Evolutionary conservation across 75 land plant genomes (phyloP).

Genomic region (Pinus tabuliformis): DNA sequence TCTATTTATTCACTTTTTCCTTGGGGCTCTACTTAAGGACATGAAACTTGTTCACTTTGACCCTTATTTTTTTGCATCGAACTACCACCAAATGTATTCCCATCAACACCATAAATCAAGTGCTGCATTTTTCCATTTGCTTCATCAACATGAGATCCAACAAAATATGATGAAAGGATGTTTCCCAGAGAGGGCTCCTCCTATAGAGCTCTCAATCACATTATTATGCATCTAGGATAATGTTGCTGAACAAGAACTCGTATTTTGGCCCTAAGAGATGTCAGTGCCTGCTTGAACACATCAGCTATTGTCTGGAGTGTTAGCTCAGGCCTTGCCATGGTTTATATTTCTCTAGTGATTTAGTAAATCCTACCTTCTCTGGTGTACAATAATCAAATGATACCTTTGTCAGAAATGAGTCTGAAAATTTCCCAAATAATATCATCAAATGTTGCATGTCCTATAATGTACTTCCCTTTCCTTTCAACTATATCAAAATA

Average conservation of each 20-base stretch:
- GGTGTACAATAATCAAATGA: neutral
- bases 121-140: too few species aligned
- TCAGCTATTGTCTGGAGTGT: neutral
- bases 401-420: neutral
- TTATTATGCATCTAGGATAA: slow-evolving; percentile 15
- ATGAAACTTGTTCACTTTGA: too few species aligned
- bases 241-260: slow-evolving; percentile 9
- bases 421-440: neutral
- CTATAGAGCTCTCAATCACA: slow-evolving; percentile 19
- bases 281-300: slow-evolving; percentile 19
- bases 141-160: too few species aligned
- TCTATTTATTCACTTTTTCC: too few species aligned
- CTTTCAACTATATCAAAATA: too few species aligned
- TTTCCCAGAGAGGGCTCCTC: neutral
- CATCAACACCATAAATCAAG: too few species aligned
- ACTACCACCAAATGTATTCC: too few species aligned
- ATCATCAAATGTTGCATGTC: neutral
- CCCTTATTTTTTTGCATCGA: too few species aligned
- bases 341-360: neutral
- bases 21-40: too few species aligned
- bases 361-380: neutral
- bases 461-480: too few species aligned
- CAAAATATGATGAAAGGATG: too few species aligned
- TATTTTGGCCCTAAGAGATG: slow-evolving; percentile 13
- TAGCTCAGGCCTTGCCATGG: neutral